These are phyloP conservation scores for Penstemon barbatus DNA, from an alignment of 257 asterid genomes.

Conservation along the genomic window DNA sequence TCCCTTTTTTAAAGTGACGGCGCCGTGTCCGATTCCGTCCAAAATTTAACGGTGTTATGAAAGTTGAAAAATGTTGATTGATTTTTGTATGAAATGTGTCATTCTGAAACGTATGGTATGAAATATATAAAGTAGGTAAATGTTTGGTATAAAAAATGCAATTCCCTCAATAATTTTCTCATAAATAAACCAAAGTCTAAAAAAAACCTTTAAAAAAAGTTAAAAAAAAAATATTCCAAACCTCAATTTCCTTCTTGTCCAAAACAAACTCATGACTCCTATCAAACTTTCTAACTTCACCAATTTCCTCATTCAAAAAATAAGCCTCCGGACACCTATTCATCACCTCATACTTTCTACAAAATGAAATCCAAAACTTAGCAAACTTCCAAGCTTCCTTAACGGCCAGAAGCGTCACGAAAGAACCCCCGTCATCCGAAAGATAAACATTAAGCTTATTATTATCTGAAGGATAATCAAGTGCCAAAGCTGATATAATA, in stretches of 20 bases:
- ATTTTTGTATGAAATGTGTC: no score
- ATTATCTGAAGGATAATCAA: constrained; percentile 53
- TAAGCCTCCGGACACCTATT: constrained; percentile 57
- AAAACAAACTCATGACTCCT: not conserved
- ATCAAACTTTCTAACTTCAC: not conserved
- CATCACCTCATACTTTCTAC: constrained; percentile 45
- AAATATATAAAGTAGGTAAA: no score
- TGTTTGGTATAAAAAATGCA: no score
- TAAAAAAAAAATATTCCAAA: not conserved
- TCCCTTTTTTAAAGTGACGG: no score
- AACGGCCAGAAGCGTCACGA: constrained; percentile 38
- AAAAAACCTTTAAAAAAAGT: not conserved
- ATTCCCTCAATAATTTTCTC: not conserved
- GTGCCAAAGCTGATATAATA: constrained; percentile 69
- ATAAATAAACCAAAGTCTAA: not conserved
- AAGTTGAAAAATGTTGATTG: no score
- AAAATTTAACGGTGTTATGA: no score
- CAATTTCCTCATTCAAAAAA: constrained; percentile 17
- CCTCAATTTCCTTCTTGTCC: constrained; percentile 37
- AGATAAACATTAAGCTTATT: constrained; percentile 58
- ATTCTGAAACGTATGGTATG: no score
- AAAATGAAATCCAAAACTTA: constrained; percentile 56
- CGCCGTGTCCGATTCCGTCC: no score
- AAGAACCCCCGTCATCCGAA: constrained; percentile 64
- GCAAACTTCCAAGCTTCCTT: constrained; percentile 49